Conservation (phyloP, 306 rosid genomes). For the Biancaea sappan region DNA sequence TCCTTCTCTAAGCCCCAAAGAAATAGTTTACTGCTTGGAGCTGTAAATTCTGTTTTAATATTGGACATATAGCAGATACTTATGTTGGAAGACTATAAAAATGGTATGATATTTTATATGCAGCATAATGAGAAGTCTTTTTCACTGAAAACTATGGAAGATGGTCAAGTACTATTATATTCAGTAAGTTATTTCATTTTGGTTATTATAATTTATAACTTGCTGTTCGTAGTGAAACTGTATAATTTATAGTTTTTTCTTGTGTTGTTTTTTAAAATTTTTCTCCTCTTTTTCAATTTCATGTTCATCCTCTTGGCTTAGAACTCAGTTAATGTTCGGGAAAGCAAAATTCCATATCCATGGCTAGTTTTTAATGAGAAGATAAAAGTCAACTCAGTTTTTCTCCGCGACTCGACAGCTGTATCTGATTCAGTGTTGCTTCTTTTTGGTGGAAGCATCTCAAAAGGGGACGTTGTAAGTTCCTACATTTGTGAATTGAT, state of each 20-base stretch:
- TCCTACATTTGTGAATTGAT: neutral
- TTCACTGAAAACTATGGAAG: constrained; percentile 95
- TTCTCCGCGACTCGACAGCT: constrained; percentile 96
- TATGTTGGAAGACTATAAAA: constrained; percentile 25
- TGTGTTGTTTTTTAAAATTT: constrained; percentile 16
- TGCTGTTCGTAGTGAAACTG: constrained; percentile 20
- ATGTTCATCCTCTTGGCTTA: constrained; percentile 42
- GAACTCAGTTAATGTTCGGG: constrained; percentile 97
- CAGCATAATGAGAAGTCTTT: constrained; percentile 94
- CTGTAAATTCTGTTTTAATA: constrained; percentile 18
- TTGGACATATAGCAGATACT: constrained; percentile 8
- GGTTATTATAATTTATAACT: constrained; percentile 17
- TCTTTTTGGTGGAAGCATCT: constrained; percentile 86
- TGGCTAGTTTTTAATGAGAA: constrained; percentile 98
- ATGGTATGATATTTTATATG: constrained; percentile 31
- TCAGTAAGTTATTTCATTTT: constrained; percentile 54
- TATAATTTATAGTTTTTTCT: constrained; percentile 7
- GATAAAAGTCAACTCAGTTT: constrained; percentile 94
- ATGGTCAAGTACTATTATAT: constrained; percentile 91
- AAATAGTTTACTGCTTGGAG: constrained; percentile 22
- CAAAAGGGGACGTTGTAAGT: constrained; percentile 73
- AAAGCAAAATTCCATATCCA: constrained; percentile 83
- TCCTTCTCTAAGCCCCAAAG: neutral
- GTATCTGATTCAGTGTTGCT: constrained; percentile 84
- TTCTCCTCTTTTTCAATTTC: constrained; percentile 28